Percentiles rank a stretch among this genome's conserved stretches.
phyloP scores from a whole-genome alignment of 2,329 filamentous ascomycete species.

The Xylaria sp. region DNA sequence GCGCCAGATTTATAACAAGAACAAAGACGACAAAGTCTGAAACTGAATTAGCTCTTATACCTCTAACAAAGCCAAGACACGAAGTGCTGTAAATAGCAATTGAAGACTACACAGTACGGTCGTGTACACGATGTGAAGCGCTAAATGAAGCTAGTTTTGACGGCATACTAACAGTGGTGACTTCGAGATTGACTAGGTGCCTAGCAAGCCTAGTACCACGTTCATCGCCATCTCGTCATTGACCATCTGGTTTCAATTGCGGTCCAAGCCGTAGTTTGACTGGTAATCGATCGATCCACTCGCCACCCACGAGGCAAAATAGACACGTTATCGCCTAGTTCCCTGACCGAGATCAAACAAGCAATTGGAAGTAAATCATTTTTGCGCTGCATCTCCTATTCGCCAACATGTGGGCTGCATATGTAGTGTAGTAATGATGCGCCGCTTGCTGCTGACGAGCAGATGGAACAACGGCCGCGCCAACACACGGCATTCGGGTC shows the following conservation, averaged over 20 bases:
- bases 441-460: conserved; percentile 6
- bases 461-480: conserved; percentile 12
- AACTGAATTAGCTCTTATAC: neutral
- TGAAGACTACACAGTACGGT: neutral
- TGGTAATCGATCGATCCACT: conserved; percentile 24
- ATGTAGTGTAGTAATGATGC: conserved; percentile 1
- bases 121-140: neutral
- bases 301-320: conserved; percentile 16
- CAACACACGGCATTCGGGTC: conserved; percentile 19
- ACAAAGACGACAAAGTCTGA: neutral
- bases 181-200: neutral
- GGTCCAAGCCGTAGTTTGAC: conserved; percentile 20
- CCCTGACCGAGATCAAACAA: conserved; percentile 7
- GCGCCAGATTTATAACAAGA: neutral
- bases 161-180: no score
- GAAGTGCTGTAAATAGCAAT: neutral
- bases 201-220: no score
- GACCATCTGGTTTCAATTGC: conserved; percentile 9
- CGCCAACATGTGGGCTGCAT: conserved; percentile 3
- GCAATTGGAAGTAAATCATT: conserved; percentile 13
- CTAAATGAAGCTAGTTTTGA: conserved; percentile 7
- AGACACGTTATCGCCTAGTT: neutral
- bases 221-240: no score
- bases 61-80: neutral
- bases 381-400: conserved; percentile 13